Conservation (phyloP, 306 rosid genomes). For the Rosa rugosa region DNA sequence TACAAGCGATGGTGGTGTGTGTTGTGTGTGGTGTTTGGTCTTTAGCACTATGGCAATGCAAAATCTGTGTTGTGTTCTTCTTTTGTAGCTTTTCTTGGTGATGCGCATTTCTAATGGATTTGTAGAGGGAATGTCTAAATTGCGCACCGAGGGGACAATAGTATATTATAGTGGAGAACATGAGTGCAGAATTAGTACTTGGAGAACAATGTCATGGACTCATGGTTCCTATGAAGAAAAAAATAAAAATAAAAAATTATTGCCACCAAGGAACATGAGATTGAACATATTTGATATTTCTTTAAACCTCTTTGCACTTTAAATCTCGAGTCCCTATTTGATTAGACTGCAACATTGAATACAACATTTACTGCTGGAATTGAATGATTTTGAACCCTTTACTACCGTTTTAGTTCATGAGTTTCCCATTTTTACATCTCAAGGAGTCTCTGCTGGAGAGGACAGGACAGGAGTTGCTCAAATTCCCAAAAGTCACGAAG, state of each 20-base stretch:
- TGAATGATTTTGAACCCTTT: conserved; percentile 8
- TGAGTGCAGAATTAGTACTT: conserved; percentile 29
- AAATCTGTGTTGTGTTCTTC: neutral
- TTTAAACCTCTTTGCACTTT: neutral
- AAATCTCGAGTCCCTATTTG: neutral
- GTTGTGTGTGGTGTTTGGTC: conserved; percentile 28
- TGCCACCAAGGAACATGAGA: conserved; percentile 10
- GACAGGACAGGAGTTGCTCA: neutral
- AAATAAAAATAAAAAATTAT: neutral
- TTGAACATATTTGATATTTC: neutral
- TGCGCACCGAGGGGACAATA: conserved; percentile 16
- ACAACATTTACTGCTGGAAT: conserved; percentile 1
- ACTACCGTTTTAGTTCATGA: conserved; percentile 3
- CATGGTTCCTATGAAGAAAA: conserved; percentile 26
- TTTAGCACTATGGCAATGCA: conserved; percentile 10
- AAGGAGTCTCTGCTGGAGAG: neutral
- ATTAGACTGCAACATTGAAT: conserved; percentile 9
- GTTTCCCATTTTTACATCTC: neutral
- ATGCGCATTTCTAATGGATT: conserved; percentile 30
- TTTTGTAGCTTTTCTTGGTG: neutral
- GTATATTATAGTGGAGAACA: conserved; percentile 24
- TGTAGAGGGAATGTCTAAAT: conserved; percentile 21
- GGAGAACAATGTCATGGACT: conserved; percentile 35
- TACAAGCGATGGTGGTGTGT: conserved; percentile 12
- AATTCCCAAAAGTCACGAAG: neutral